These are phyloP conservation scores for Hypoxylon rubiginosum DNA, from an alignment of 2,329 filamentous ascomycete genomes.

Conservation along the genomic window DNA sequence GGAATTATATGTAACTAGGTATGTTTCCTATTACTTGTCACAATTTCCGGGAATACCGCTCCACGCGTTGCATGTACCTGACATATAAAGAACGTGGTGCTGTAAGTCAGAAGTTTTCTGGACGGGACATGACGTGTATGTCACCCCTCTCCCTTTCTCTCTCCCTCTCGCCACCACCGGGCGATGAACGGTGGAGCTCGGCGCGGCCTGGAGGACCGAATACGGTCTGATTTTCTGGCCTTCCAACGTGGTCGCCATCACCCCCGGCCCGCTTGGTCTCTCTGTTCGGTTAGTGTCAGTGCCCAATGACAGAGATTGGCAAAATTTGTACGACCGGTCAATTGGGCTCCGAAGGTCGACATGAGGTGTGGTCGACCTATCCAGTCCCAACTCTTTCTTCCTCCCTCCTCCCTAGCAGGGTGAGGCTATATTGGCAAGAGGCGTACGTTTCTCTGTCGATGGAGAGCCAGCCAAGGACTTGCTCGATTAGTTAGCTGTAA, in stretches of 20 bases:
- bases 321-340: conserved; percentile 42
- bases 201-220: conserved; percentile 41
- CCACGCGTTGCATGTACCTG: conserved; percentile 48
- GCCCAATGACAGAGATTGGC: conserved; percentile 47
- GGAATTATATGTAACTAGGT: conserved; percentile 9
- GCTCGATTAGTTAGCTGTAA: conserved; percentile 31
- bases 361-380: conserved; percentile 29
- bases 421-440: conserved; percentile 29
- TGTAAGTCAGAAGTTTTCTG: conserved; percentile 40
- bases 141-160: no score
- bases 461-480: conserved; percentile 24
- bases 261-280: conserved; percentile 39
- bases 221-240: conserved; percentile 41
- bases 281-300: conserved; percentile 47
- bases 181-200: conserved; percentile 47
- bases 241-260: conserved; percentile 43
- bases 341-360: conserved; percentile 44
- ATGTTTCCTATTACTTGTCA: conserved; percentile 32
- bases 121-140: conserved; percentile 42
- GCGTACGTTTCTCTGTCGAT: conserved; percentile 13
- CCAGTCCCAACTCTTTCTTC: conserved; percentile 16
- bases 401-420: conserved; percentile 10
- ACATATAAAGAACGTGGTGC: conserved; percentile 43
- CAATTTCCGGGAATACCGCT: conserved; percentile 38
- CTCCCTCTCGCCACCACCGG: conserved; percentile 30